Conservation (phyloP, 352 stramenopile species). For the Phytophthora pisi region DNA sequence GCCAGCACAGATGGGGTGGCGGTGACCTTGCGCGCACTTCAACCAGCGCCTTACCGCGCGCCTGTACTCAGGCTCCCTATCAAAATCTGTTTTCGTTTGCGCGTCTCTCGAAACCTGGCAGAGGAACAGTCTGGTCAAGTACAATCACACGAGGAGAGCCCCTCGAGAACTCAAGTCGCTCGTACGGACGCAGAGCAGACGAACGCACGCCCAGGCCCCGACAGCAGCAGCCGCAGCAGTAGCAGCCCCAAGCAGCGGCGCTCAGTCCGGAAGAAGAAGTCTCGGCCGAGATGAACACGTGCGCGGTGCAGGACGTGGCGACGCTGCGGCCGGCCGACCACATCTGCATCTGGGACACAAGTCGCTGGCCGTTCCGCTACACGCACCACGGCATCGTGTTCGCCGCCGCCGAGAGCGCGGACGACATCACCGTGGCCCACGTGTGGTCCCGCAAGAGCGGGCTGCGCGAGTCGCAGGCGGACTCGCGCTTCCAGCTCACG, state of each 20-base stretch:
- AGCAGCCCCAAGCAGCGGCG: too few relatives aligned
- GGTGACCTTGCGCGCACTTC: background rate
- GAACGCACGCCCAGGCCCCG: background rate
- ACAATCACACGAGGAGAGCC: background rate
- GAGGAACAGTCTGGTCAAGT: background rate
- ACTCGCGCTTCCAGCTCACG: slow-evolving; percentile 73
- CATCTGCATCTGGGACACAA: slow-evolving; percentile 83
- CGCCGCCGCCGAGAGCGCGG: slow-evolving; percentile 35
- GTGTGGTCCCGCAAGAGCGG: slow-evolving; percentile 69
- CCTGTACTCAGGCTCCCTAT: background rate
- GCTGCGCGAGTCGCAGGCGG: slow-evolving; percentile 63
- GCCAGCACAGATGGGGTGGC: background rate
- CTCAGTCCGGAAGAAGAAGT: background rate
- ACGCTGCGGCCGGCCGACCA: slow-evolving; percentile 70
- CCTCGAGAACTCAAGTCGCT: background rate
- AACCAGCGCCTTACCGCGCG: background rate
- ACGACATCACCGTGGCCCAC: slow-evolving; percentile 69
- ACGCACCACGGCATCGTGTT: slow-evolving; percentile 81
- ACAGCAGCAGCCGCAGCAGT: background rate
- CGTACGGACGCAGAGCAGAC: background rate
- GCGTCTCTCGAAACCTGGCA: background rate
- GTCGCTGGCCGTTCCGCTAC: slow-evolving; percentile 78
- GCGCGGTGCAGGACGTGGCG: slow-evolving; percentile 57
- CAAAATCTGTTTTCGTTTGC: background rate
- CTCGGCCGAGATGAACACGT: slow-evolving; percentile 59